Percentiles rank a stretch among this genome's conserved stretches.
phyloP scores from a whole-genome alignment of 495 filamentous ascomycete species.

The Penicillium canescens region DNA sequence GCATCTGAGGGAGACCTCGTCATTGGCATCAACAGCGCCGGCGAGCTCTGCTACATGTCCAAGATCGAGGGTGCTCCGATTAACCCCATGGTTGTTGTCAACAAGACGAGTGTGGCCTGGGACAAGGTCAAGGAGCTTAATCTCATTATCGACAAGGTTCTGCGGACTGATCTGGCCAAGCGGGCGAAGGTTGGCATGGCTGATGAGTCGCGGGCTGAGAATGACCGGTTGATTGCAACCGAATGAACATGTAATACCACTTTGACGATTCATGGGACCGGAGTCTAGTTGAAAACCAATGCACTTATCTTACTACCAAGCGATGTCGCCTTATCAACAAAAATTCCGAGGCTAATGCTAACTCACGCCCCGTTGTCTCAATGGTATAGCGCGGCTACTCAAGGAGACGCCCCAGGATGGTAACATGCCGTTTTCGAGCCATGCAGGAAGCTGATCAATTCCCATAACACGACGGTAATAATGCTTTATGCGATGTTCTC shows the following conservation, averaged over 20 bases:
- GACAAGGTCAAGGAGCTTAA: slow-evolving; percentile 80
- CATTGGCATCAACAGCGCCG: slow-evolving; percentile 81
- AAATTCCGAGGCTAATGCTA: no score
- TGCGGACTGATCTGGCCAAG: slow-evolving; percentile 74
- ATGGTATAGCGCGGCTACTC: no score
- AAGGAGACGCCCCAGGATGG: no score
- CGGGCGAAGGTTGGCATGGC: slow-evolving; percentile 75
- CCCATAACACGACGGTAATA: no score
- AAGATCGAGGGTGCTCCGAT: slow-evolving; percentile 83
- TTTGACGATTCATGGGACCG: slow-evolving; percentile 25
- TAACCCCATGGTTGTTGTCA: slow-evolving; percentile 72
- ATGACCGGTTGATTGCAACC: slow-evolving; percentile 50
- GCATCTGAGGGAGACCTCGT: slow-evolving; percentile 80
- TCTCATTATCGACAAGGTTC: slow-evolving; percentile 62
- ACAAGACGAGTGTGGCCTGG: slow-evolving; percentile 66
- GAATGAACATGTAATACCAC: slow-evolving; percentile 23
- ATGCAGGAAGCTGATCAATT: no score
- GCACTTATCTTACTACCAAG: slow-evolving; percentile 6
- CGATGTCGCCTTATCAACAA: background rate
- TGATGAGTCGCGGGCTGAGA: slow-evolving; percentile 81
- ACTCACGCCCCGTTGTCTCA: no score
- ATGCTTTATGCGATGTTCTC: no score
- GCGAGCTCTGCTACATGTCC: slow-evolving; percentile 87
- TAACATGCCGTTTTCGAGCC: no score
- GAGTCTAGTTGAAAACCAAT: slow-evolving; percentile 11